Evolutionary conservation across 768 basidiomycete genomes (phyloP).

Genomic region (Suillus fuscotomentosus): DNA sequence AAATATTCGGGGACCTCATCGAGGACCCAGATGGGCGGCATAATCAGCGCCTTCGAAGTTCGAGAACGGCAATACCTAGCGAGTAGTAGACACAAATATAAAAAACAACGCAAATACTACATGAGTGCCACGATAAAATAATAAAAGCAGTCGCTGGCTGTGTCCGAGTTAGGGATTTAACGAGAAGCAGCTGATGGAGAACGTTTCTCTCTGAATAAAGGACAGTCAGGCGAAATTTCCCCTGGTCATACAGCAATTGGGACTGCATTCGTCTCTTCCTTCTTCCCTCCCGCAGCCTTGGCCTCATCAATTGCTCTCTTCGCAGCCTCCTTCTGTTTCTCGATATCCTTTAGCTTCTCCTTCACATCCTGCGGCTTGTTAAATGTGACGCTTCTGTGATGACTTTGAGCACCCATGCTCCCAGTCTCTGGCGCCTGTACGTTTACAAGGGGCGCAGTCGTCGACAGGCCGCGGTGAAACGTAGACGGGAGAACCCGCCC

Average conservation of each 20-base stretch:
- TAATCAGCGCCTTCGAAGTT: too few species aligned
- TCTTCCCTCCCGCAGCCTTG: conserved; percentile 61
- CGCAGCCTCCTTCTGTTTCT: conserved; percentile 58
- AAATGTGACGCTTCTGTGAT: conserved; percentile 70
- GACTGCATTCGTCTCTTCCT: conserved; percentile 52
- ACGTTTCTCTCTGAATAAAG: background rate
- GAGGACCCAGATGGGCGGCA: too few species aligned
- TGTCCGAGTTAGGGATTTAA: conserved; percentile 1
- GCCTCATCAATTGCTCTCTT: conserved; percentile 68
- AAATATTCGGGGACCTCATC: background rate
- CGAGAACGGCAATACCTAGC: too few species aligned
- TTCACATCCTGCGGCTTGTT: conserved; percentile 49
- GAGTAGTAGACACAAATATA: background rate
- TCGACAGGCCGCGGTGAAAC: conserved; percentile 77
- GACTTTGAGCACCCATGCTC: conserved; percentile 62
- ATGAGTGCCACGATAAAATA: conserved; percentile 1
- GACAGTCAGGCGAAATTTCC: background rate
- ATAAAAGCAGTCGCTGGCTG: background rate
- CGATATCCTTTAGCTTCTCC: conserved; percentile 37
- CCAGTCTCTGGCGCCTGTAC: conserved; percentile 64
- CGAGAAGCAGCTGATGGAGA: background rate
- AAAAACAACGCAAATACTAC: conserved; percentile 7
- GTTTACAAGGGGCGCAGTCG: conserved; percentile 57
- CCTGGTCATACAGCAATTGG: conserved; percentile 33
- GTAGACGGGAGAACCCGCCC: conserved; percentile 76